Evolutionary conservation across 129 eudicot species (phyloP).

Genomic region (Arctium minus): DNA sequence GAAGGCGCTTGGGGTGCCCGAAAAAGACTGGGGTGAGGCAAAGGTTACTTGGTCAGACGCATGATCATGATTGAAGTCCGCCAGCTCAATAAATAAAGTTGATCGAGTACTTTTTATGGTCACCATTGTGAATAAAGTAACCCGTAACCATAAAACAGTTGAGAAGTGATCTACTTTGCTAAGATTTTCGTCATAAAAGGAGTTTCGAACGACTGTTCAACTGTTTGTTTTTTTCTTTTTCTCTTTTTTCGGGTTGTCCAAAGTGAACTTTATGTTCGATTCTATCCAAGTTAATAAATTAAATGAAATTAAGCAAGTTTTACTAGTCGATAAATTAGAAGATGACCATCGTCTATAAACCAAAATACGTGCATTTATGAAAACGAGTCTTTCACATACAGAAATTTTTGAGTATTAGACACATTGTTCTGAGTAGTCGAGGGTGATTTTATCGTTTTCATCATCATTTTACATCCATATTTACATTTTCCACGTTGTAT

Average conservation of each 20-base stretch:
- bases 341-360: too few species aligned
- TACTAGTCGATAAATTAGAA: too few species aligned
- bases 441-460: too few species aligned
- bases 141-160: background rate
- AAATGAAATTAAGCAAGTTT: background rate
- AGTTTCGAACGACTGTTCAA: background rate
- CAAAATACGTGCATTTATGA: too few species aligned
- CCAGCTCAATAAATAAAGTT: background rate
- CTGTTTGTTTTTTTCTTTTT: background rate
- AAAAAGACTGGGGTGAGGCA: conserved; percentile 22
- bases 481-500: too few species aligned
- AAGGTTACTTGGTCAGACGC: conserved; percentile 28
- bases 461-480: too few species aligned
- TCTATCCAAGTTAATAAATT: background rate
- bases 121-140: background rate
- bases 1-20: conserved; percentile 38
- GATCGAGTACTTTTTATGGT: background rate
- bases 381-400: too few species aligned
- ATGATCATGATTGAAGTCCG: conserved; percentile 9
- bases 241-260: background rate
- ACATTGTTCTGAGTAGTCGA: too few species aligned
- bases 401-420: too few species aligned
- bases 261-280: background rate
- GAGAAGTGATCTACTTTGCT: background rate
- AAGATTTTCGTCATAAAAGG: background rate